phyloP scores from a whole-genome alignment of 345 rosid genomes.

The Pugionium dolabratum region DNA sequence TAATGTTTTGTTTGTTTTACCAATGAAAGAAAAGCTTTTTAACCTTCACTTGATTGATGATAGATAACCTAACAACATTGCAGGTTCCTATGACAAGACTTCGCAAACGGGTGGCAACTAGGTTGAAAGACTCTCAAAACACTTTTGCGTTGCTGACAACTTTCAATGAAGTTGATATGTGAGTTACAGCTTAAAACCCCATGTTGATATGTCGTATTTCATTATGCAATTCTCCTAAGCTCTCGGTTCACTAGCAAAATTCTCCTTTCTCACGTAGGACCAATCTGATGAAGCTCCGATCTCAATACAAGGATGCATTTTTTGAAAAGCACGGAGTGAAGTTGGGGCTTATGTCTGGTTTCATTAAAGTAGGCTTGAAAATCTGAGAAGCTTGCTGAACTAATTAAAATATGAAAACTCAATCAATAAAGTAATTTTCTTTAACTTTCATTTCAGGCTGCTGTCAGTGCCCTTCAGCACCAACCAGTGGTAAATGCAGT shows the following conservation, averaged over 20 bases:
- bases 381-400: not conserved
- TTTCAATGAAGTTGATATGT: constrained; percentile 99
- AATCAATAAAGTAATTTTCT: constrained; percentile 6
- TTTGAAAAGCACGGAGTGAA: constrained; percentile 97
- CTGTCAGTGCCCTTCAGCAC: constrained; percentile 90
- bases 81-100: constrained; percentile 99
- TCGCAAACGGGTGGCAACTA: constrained; percentile 86
- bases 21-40: constrained; percentile 6
- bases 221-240: constrained; percentile 1
- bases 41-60: constrained; percentile 19
- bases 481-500: constrained; percentile 98
- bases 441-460: constrained; percentile 62
- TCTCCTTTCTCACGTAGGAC: constrained; percentile 57
- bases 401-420: not conserved
- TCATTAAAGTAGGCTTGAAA: constrained; percentile 61
- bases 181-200: constrained; percentile 24
- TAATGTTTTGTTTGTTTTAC: constrained; percentile 9
- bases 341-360: constrained; percentile 97
- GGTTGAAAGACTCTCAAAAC: constrained; percentile 97
- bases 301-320: constrained; percentile 96
- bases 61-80: constrained; percentile 27
- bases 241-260: not conserved
- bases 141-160: constrained; percentile 96
- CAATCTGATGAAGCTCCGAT: constrained; percentile 94
- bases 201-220: constrained; percentile 11